These are phyloP conservation scores for Fusarium drepaniforme DNA, from an alignment of 2,329 filamentous ascomycete genomes.

Conservation along the genomic window DNA sequence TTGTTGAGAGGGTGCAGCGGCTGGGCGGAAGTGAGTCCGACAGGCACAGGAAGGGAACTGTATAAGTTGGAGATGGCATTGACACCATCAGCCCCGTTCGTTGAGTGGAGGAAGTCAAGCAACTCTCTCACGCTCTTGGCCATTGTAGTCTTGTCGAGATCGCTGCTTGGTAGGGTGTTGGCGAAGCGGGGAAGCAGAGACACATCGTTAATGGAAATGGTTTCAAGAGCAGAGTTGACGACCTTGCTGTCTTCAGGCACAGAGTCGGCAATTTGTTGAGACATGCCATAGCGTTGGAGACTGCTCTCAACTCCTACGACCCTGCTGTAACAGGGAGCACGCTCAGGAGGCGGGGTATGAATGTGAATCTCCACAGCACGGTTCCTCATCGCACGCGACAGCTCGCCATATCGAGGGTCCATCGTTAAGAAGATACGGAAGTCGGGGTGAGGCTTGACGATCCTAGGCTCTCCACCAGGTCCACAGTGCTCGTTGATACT, in stretches of 20 bases:
- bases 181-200: constrained; percentile 52
- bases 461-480: constrained; percentile 81
- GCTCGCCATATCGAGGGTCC: constrained; percentile 90
- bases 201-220: constrained; percentile 61
- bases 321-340: constrained; percentile 51
- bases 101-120: constrained; percentile 49
- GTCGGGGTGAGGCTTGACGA: constrained; percentile 84
- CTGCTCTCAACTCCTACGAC: constrained; percentile 63
- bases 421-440: constrained; percentile 96
- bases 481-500: constrained; percentile 95
- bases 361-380: constrained; percentile 92
- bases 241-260: constrained; percentile 43
- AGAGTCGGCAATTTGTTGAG: constrained; percentile 48
- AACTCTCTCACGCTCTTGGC: constrained; percentile 38
- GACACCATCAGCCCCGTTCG: constrained; percentile 45
- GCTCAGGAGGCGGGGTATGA: constrained; percentile 55
- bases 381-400: constrained; percentile 97
- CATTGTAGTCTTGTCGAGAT: constrained; percentile 9
- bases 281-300: constrained; percentile 60
- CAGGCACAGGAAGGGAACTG: constrained; percentile 44
- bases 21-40: constrained; percentile 48
- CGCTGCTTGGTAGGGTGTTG: constrained; percentile 36
- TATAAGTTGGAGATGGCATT: constrained; percentile 53
- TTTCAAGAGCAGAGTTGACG: constrained; percentile 56
- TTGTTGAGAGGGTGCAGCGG: constrained; percentile 72